Percentiles rank a stretch among this genome's conserved stretches.
Conservation (phyloP, 2,329 filamentous ascomycete species). For the Dactylellina leptospora region DNA sequence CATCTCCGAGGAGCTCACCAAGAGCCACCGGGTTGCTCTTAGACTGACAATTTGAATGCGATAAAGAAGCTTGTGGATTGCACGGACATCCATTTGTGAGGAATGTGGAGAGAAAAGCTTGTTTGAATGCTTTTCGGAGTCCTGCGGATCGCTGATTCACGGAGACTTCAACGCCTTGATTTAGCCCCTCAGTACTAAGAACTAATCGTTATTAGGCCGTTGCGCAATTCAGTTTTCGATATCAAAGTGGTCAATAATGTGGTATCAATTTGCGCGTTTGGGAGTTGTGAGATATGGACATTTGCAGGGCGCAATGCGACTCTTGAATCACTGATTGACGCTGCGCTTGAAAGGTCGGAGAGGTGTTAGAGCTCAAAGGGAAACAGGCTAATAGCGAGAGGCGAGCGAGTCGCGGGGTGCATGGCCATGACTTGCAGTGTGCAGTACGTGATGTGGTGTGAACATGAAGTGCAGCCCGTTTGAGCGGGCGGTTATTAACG, state of each 20-base stretch:
- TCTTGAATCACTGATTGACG: too few relatives aligned
- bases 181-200: too few relatives aligned
- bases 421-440: slow-evolving; percentile 12
- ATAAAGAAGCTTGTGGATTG: background rate
- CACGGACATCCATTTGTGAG: background rate
- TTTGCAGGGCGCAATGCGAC: too few relatives aligned
- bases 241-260: too few relatives aligned
- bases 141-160: background rate
- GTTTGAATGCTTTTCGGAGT: background rate
- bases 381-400: slow-evolving; percentile 4
- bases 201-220: too few relatives aligned
- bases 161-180: too few relatives aligned
- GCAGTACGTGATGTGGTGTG: background rate
- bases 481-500: slow-evolving; percentile 25
- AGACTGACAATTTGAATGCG: background rate
- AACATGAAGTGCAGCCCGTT: slow-evolving; percentile 28
- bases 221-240: too few relatives aligned
- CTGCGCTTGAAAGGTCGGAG: too few relatives aligned
- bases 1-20: background rate
- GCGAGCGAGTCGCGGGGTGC: slow-evolving; percentile 39
- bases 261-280: background rate
- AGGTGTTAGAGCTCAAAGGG: too few relatives aligned
- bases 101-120: background rate
- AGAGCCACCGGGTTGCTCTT: background rate
- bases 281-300: too few relatives aligned